Evolutionary conservation across 352 stramenopile genomes (phyloP).

Genomic region (Phytopythium montanum): DNA sequence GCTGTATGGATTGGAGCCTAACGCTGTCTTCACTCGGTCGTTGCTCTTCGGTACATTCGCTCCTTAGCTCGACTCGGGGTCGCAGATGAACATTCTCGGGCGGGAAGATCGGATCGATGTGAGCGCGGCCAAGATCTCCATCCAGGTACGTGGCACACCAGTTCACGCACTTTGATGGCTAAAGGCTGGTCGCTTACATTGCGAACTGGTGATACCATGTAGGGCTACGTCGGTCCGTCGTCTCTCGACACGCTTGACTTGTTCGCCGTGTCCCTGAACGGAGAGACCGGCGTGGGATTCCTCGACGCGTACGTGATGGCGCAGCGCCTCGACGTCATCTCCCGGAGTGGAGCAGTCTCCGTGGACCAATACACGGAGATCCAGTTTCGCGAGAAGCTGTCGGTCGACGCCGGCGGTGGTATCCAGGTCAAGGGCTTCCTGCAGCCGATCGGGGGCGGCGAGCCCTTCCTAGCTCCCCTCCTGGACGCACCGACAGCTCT

Average conservation of each 20-base stretch:
- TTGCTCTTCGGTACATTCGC: not conserved
- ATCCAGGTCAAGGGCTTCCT: slow-evolving; percentile 44
- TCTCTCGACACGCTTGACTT: slow-evolving; percentile 33
- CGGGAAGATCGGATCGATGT: slow-evolving; percentile 27
- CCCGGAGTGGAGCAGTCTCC: slow-evolving; percentile 17
- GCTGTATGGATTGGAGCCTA: slow-evolving; percentile 4
- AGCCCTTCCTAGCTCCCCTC: not conserved
- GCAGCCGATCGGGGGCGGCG: slow-evolving; percentile 25
- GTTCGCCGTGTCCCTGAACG: slow-evolving; percentile 34
- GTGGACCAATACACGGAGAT: slow-evolving; percentile 72
- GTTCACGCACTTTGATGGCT: not conserved
- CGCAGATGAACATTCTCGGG: slow-evolving; percentile 41
- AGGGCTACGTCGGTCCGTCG: slow-evolving; percentile 52
- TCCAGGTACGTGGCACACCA: slow-evolving; percentile 26
- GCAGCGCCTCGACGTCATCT: slow-evolving; percentile 27
- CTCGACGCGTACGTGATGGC: slow-evolving; percentile 47
- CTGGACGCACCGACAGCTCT: slow-evolving; percentile 2
- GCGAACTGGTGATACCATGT: not conserved
- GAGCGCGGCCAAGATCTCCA: slow-evolving; percentile 35
- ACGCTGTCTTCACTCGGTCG: not conserved
- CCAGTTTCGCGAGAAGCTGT: slow-evolving; percentile 45
- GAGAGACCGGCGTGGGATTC: slow-evolving; percentile 30
- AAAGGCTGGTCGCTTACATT: not conserved
- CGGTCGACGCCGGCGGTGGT: slow-evolving; percentile 23
- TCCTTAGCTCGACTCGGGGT: slow-evolving; percentile 42